Base-by-base conservation (phyloP, 768 basidiomycete genomes). In the Macrolepiota albuminosa region DNA sequence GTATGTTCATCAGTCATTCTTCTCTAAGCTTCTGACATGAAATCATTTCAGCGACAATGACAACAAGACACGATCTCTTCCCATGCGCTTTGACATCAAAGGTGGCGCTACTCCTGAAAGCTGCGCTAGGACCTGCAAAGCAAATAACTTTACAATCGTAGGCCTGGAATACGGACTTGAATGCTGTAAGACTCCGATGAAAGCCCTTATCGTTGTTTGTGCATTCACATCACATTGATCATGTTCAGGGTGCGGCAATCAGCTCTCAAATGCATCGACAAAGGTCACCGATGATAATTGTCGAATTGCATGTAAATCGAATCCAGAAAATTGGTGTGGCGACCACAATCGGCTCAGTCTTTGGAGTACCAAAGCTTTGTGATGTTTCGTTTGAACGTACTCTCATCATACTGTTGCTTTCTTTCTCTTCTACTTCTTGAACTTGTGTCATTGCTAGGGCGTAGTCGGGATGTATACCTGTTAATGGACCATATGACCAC, bases 111-210 rank as follows among this genome's bases (percentile, higher is more conserved):
- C 61, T 34, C 61, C 56, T 26, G 61, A 61, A 57, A 54, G n/a
- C 10, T 61, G 61, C 13, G 61, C 61, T 6, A 47, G 21, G 16
- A 48, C 40, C 11, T 61, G 61, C 47, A 61, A 61, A 37, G 36
- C 51, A 24, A 58, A 58, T 8, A 57, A 57, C 33, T 53, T 57
- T 24, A 54, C 61, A 24, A 61, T 61, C 37, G 47, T 54, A 33
- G 61, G 61, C 13, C 49, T 61, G 11, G 61, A 61, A 37, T 61
- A 57, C 24, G 61, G 61, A 13, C 39, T 26, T 4, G 61, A 61
- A 45, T 61, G 61, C 33, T 61, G 61, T 61, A 7, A 34, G 57
- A 29, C 10, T 34, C 39, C 16, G 18, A 31, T 18, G 0, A 3
- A 43, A 29, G 16, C 2, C 31, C 10, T 9, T 11, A 26, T 6